phyloP scores from a whole-genome alignment of 106 monocot genomes.

The Narthecium ossifragum region DNA sequence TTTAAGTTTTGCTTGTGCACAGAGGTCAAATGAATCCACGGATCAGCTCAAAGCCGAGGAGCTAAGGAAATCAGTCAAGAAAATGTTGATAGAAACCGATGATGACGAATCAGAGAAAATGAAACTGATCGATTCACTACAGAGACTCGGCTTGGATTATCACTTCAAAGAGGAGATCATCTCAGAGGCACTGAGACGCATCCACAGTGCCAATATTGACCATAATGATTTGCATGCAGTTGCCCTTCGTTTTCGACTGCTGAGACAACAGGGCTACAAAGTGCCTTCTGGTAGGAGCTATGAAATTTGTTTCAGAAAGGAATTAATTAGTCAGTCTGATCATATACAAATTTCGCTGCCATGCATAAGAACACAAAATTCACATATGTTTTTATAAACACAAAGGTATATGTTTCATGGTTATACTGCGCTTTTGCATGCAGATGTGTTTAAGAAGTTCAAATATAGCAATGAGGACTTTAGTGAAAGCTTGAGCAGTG shows the following conservation, averaged over 20 bases:
- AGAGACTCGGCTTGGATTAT: constrained; percentile 20
- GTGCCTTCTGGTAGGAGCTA: constrained; percentile 2
- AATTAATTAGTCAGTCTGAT: too few species aligned
- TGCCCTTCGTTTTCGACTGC: constrained; percentile 12
- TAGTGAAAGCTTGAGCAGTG: background rate
- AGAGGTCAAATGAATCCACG: too few species aligned
- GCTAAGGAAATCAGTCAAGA: too few species aligned
- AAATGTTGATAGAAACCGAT: too few species aligned
- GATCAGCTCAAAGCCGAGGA: too few species aligned
- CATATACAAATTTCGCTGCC: background rate
- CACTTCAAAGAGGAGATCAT: constrained; percentile 27
- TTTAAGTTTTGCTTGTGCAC: too few species aligned
- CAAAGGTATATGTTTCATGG: too few species aligned
- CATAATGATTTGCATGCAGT: constrained; percentile 1
- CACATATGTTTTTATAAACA: background rate
- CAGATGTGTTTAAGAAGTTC: too few species aligned
- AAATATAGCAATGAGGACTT: constrained; percentile 1
- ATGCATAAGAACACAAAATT: background rate
- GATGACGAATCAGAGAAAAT: background rate
- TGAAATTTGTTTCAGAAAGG: background rate
- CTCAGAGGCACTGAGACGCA: background rate
- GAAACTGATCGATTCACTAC: constrained; percentile 22
- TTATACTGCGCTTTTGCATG: too few species aligned
- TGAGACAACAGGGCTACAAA: constrained; percentile 8
- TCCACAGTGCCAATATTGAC: background rate